Conservation (phyloP, 2,329 filamentous ascomycete species). For the Periconia sp. region DNA sequence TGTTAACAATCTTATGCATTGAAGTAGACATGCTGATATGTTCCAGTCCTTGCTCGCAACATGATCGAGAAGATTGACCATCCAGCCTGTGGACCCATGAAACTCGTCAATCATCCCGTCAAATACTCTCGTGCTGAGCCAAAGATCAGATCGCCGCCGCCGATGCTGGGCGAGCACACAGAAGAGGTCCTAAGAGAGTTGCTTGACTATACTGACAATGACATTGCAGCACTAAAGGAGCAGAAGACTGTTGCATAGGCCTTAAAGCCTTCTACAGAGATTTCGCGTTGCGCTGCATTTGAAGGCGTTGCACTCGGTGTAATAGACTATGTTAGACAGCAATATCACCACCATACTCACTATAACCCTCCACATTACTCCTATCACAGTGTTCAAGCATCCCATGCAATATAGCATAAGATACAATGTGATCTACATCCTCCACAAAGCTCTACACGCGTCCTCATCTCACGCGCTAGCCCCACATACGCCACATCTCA, state of each 20-base stretch:
- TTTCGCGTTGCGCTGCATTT: not conserved
- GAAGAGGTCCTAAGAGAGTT: conserved; percentile 40
- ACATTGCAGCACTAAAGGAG: conserved; percentile 28
- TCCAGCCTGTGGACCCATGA: conserved; percentile 78
- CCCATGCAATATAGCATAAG: no score
- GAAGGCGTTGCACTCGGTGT: no score
- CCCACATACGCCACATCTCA: conserved; percentile 22
- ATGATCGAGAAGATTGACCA: conserved; percentile 93
- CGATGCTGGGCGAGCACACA: conserved; percentile 67
- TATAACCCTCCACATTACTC: no score
- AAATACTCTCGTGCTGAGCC: conserved; percentile 88
- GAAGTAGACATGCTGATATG: no score
- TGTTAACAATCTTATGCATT: conserved; percentile 33
- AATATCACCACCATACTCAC: no score
- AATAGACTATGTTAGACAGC: no score
- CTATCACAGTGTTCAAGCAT: no score
- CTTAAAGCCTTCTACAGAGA: not conserved
- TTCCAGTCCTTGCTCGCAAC: conserved; percentile 69
- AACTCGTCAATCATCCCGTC: conserved; percentile 89
- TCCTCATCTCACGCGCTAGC: no score
- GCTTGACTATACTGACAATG: conserved; percentile 29
- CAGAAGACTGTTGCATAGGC: conserved; percentile 24
- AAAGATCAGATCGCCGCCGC: conserved; percentile 76
- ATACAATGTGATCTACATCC: no score
- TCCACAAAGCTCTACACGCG: no score